A percentile compares a stretch with the other conserved stretches of the same genome.
Evolutionary conservation across 225 moss, liverwort and hornwort genomes (phyloP).

Genomic region (Bryum argenteum): DNA sequence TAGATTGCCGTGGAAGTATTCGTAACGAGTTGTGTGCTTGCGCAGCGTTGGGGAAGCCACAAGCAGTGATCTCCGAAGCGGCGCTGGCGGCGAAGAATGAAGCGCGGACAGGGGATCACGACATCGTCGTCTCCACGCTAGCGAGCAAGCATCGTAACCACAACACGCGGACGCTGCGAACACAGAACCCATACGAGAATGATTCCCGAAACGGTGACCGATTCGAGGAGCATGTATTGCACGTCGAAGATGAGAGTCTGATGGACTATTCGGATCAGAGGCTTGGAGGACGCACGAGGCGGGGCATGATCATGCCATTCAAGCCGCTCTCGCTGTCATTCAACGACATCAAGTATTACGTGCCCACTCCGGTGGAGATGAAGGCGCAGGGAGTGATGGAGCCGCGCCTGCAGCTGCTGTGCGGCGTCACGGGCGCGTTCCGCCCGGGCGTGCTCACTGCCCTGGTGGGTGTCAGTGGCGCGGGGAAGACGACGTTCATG

Average conservation of each 20-base stretch:
- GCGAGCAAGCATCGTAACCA: conserved; percentile 21
- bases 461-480: conserved; percentile 77
- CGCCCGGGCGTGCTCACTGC: conserved; percentile 84
- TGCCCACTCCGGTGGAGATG: conserved; percentile 66
- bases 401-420: conserved; percentile 57
- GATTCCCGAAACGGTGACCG: conserved; percentile 13
- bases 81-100: conserved; percentile 35
- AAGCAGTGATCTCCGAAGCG: conserved; percentile 43
- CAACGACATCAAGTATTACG: conserved; percentile 60
- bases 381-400: conserved; percentile 42
- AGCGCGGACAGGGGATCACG: conserved; percentile 23
- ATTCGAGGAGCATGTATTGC: conserved; percentile 31
- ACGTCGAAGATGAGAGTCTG: conserved; percentile 17
- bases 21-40: not conserved
- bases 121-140: conserved; percentile 42
- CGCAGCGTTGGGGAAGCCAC: conserved; percentile 47
- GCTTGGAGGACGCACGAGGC: conserved; percentile 23
- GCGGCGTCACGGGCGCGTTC: conserved; percentile 70
- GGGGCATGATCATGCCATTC: conserved; percentile 72
- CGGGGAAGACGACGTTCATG: conserved; percentile 86
- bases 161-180: conserved; percentile 11
- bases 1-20: no score
- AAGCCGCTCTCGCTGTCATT: conserved; percentile 62
- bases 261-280: not conserved
- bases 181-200: conserved; percentile 36